Evolutionary conservation across 441 rosid genomes (phyloP), one percentile per base, ranked within the genome.

Genomic region (Euphorbia corollata): DNA sequence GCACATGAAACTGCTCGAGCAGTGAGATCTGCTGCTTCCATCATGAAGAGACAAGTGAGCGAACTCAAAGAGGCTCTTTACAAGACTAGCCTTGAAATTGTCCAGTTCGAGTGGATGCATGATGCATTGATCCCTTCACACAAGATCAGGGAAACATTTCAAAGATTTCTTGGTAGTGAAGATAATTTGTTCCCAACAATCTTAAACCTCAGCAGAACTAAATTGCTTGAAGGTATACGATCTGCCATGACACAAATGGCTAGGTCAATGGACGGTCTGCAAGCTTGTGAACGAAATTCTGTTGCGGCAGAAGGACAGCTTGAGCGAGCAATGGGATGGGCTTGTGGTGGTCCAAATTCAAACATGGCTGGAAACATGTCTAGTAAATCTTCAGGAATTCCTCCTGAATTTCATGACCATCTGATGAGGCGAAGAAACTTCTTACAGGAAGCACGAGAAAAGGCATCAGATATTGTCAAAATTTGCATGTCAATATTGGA

Each of bases 281-380:
- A 94, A 82, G 79, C 85, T 69, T 84, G 91, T 68, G 97, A 91
- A 69, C 81, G 80, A 75, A 84, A 78, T 78, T 91, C 96, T 77
- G 36, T 82, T 64, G 74, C 80, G 23, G 97, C 96, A 39, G 96
- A 91, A 85, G 97, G 93, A 71, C 91, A 91, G 81, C 87, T 94
- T 30, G 99, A 91, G 83, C 88, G 99, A 79, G 96, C 99, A 74
- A 89, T 93, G 97, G 90, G 87, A 61, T 93, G 97, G 99, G 97
- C 99, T 71, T 93, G 97, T 64, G 97, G 97, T 70, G 97, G 93
- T 63, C 81, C 92, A 75, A 85, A 79, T 73, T 84, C 96, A 63
- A 75, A 72, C 69, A 61, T 80, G 51, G 60, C 77, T 63, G 97
- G 86, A 80, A 84, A 74, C 73, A 69, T 82, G 43, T 78, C 92